These are phyloP conservation scores for Tuber magnatum DNA, from an alignment of 495 filamentous ascomycete species.

Conservation along the genomic window DNA sequence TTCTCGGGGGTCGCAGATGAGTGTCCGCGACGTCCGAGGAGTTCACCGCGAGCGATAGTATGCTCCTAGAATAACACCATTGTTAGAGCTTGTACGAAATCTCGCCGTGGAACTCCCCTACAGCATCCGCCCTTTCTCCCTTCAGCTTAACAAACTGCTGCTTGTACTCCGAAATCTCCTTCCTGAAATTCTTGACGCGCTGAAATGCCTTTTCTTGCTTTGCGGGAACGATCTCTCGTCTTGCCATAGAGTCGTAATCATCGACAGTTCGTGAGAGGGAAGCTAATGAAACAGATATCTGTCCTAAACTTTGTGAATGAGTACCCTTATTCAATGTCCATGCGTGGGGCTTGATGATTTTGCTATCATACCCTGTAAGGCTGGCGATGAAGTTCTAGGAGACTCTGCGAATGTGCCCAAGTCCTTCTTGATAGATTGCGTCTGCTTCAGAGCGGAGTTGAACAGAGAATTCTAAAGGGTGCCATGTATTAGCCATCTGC, in stretches of 20 bases:
- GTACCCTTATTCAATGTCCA: slow-evolving; percentile 41
- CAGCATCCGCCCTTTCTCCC: slow-evolving; percentile 63
- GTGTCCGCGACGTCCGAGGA: slow-evolving; percentile 85
- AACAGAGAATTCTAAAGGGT: slow-evolving; percentile 68
- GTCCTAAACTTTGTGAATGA: slow-evolving; percentile 35
- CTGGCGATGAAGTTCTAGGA: slow-evolving; percentile 54
- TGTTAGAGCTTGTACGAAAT: background rate
- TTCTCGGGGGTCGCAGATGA: slow-evolving; percentile 86
- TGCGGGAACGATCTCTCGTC: slow-evolving; percentile 73
- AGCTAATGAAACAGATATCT: slow-evolving; percentile 78
- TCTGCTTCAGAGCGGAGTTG: slow-evolving; percentile 93
- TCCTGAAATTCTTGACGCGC: slow-evolving; percentile 75
- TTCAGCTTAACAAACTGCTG: slow-evolving; percentile 69
- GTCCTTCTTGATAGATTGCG: slow-evolving; percentile 75
- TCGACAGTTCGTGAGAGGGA: slow-evolving; percentile 86
- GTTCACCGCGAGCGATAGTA: slow-evolving; percentile 69
- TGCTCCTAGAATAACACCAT: slow-evolving; percentile 21
- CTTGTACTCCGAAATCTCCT: slow-evolving; percentile 71
- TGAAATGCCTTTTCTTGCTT: slow-evolving; percentile 89
- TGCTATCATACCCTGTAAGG: slow-evolving; percentile 57
- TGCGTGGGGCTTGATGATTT: slow-evolving; percentile 72
- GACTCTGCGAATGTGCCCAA: slow-evolving; percentile 65
- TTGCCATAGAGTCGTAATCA: slow-evolving; percentile 78
- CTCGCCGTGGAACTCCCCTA: slow-evolving; percentile 39
- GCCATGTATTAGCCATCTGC: background rate